Evolutionary conservation across 176 grass and related monocot species (phyloP), one percentile per base, ranked within the genome.

Genomic region (Tillandsia fasciculata): DNA sequence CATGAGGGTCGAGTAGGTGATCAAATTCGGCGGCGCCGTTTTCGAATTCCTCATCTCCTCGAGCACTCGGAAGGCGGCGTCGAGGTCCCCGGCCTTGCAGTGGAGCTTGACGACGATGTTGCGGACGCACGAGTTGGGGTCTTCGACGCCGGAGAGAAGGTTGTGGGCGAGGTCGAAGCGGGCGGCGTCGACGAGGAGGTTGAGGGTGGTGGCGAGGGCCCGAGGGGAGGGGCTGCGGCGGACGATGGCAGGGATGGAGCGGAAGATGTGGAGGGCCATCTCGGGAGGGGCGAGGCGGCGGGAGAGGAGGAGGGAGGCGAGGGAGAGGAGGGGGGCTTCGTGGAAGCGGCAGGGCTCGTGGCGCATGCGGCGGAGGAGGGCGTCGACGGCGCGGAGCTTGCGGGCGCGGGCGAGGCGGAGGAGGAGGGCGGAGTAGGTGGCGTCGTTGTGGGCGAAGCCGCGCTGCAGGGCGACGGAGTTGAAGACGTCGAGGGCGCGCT

Each of bases 21-120:
- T 79, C 81, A 96, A 11, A 77, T 69, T 66, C 0, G 92, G 92
- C 50, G 56, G 76, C 26, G 82, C 78, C 22, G 52, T 83, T 2
- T 69, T 54, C 51, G 87, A 85, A 14, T 14, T 18, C 14, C 81
- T 84, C 92, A 96, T 96, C 78, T 89, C 83, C 10, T 91, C 88
- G 13, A 96, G 71, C 80, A 96, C 79, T 23, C 63, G 53, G 84
- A 89, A 85, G 56, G 92, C 92, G 3, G 71, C 68, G 10, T 77
- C 83, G 11, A 82, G 13, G 11, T 84, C 78, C 1, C 83, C 83
- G 2, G 10, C 70, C 42, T 63, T 91, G 77, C 87, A 53, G 48
- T 89, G 74, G 80, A 78, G 64, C 70, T 91, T 96, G 68, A 91
- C 77, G 81, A 96, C 64, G 64, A 96, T 96, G 83, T 96, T 96